Percentiles rank a stretch among this genome's conserved stretches.
Conservation (phyloP, 768 basidiomycete genomes). For the Termitomyces sp. region DNA sequence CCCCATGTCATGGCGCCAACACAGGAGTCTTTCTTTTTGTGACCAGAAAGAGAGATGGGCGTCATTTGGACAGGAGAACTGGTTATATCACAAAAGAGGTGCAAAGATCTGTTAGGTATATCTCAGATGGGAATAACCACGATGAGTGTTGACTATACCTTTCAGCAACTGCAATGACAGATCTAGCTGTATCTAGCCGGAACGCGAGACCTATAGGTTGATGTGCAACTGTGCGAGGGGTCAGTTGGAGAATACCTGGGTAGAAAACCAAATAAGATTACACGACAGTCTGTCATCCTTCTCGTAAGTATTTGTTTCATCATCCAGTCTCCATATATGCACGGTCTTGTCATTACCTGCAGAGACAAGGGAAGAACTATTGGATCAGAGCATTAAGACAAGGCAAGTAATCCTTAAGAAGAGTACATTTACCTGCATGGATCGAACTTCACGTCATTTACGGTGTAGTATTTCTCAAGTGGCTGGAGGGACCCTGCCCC, state of each 20-base stretch:
- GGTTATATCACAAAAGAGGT: constrained; percentile 14
- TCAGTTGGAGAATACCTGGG: neutral
- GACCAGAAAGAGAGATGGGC: constrained; percentile 10
- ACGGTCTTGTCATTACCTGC: constrained; percentile 41
- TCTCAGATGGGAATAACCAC: neutral
- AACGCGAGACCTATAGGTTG: constrained; percentile 41
- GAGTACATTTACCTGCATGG: constrained; percentile 36
- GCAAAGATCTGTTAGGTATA: constrained; percentile 10
- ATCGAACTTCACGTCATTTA: constrained; percentile 53
- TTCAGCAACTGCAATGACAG: constrained; percentile 37
- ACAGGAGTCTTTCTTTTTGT: constrained; percentile 16
- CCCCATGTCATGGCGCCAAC: constrained; percentile 55
- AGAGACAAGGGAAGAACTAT: constrained; percentile 38
- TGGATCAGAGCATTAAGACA: neutral
- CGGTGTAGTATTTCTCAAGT: constrained; percentile 45
- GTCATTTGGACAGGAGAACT: neutral
- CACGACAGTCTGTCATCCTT: constrained; percentile 1
- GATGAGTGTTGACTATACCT: constrained; percentile 18
- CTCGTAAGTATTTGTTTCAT: constrained; percentile 10
- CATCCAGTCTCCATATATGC: constrained; percentile 34
- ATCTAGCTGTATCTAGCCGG: constrained; percentile 29
- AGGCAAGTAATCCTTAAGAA: neutral
- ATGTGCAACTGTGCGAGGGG: constrained; percentile 12
- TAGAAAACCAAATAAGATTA: neutral
- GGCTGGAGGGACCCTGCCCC: constrained; percentile 2